These are phyloP conservation scores for Clonostachys rhizophaga DNA, from an alignment of 2,329 filamentous ascomycete genomes.

Conservation along the genomic window DNA sequence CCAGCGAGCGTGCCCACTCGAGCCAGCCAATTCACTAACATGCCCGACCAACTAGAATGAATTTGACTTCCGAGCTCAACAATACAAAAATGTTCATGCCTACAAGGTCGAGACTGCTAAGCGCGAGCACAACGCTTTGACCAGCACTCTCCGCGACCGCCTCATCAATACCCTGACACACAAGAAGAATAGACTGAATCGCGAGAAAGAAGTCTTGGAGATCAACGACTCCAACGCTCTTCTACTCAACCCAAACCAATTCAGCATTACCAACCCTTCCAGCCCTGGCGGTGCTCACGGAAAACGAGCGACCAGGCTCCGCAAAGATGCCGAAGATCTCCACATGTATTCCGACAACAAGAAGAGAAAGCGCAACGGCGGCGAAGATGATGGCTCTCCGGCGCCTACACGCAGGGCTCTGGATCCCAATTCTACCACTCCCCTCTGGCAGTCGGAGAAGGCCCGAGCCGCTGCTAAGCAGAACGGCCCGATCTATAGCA, in stretches of 20 bases:
- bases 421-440: slow-evolving; percentile 53
- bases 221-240: slow-evolving; percentile 63
- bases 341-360: slow-evolving; percentile 49
- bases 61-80: slow-evolving; percentile 56
- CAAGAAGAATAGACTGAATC: slow-evolving; percentile 59
- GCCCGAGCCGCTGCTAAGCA: slow-evolving; percentile 47
- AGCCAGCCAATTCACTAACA: no score
- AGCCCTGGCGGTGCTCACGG: slow-evolving; percentile 59
- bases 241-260: slow-evolving; percentile 64
- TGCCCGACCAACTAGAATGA: slow-evolving; percentile 40
- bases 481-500: slow-evolving; percentile 57
- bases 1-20: neutral
- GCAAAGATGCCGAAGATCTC: slow-evolving; percentile 56
- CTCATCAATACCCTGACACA: slow-evolving; percentile 60
- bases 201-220: slow-evolving; percentile 65
- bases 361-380: slow-evolving; percentile 57
- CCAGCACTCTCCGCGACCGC: slow-evolving; percentile 59
- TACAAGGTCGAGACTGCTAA: slow-evolving; percentile 60
- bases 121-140: slow-evolving; percentile 55
- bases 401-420: slow-evolving; percentile 50
- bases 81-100: slow-evolving; percentile 53
- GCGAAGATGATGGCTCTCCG: slow-evolving; percentile 60
- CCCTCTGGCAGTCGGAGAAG: slow-evolving; percentile 59
- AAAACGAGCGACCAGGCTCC: slow-evolving; percentile 58
- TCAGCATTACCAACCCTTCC: slow-evolving; percentile 58